phyloP scores from a whole-genome alignment of 306 rosid species.

The Trifolium fragiferum region DNA sequence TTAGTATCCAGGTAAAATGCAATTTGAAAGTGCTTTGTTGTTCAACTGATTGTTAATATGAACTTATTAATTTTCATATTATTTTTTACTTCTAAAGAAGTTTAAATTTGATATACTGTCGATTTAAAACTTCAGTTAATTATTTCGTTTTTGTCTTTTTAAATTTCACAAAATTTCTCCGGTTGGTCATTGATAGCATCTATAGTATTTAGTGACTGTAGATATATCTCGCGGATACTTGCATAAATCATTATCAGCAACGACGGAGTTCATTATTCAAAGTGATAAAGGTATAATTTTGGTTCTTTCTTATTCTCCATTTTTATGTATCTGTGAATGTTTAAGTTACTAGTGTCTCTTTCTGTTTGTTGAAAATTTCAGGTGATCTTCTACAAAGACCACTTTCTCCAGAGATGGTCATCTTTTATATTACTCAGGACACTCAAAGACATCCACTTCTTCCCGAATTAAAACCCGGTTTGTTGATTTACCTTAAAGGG shows the following conservation, averaged over 20 bases:
- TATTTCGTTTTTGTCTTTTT: slow-evolving; percentile 4
- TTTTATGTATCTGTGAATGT: slow-evolving; percentile 24
- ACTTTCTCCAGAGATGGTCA: slow-evolving; percentile 74
- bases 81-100: neutral
- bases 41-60: slow-evolving; percentile 13
- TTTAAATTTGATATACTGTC: slow-evolving; percentile 8
- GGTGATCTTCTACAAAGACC: slow-evolving; percentile 77
- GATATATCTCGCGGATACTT: slow-evolving; percentile 86
- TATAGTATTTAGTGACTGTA: slow-evolving; percentile 81
- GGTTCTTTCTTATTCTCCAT: slow-evolving; percentile 7
- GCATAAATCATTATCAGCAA: slow-evolving; percentile 80
- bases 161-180: slow-evolving; percentile 23
- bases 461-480: slow-evolving; percentile 86
- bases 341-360: slow-evolving; percentile 1
- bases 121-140: neutral
- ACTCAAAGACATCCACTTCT: slow-evolving; percentile 94
- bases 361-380: slow-evolving; percentile 44
- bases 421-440: slow-evolving; percentile 94
- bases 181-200: slow-evolving; percentile 50
- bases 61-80: slow-evolving; percentile 2
- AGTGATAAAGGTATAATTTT: slow-evolving; percentile 69
- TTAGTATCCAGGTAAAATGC: slow-evolving; percentile 76
- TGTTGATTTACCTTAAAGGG: slow-evolving; percentile 38
- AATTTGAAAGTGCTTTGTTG: slow-evolving; percentile 25
- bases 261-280: slow-evolving; percentile 83